Conservation (phyloP, 179 eudicot genomes). For the Corrigiola litoralis region DNA sequence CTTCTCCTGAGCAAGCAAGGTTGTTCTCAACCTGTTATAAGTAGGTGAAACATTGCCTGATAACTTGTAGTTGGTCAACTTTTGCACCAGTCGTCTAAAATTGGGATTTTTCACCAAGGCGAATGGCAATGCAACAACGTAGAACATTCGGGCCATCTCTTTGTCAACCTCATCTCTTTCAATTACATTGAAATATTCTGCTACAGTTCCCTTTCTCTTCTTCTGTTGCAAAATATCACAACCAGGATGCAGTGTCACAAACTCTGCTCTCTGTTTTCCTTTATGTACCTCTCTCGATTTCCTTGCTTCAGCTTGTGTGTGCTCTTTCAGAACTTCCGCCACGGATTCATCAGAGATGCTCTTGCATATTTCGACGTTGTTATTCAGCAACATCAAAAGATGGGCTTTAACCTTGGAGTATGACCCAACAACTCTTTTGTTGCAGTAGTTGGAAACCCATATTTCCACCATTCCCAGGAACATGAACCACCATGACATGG, state of each 20-base stretch:
- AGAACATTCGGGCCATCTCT: neutral
- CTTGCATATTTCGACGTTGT: neutral
- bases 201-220: neutral
- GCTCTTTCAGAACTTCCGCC: neutral
- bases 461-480: neutral
- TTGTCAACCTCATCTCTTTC: conserved; percentile 1
- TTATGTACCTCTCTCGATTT: neutral
- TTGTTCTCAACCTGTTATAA: neutral
- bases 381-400: neutral
- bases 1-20: neutral
- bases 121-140: neutral
- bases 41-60: neutral
- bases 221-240: neutral
- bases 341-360: neutral
- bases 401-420: neutral
- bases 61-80: neutral
- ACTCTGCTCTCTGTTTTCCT: neutral
- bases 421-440: neutral
- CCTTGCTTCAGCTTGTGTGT: neutral
- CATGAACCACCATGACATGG: neutral
- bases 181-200: neutral
- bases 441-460: neutral
- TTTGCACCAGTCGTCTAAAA: neutral
- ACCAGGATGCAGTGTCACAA: neutral
- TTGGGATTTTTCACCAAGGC: neutral